Percentiles rank a stretch among this genome's conserved stretches.
Conservation (phyloP, 2,329 filamentous ascomycete species). For the Tolypocladium album region DNA sequence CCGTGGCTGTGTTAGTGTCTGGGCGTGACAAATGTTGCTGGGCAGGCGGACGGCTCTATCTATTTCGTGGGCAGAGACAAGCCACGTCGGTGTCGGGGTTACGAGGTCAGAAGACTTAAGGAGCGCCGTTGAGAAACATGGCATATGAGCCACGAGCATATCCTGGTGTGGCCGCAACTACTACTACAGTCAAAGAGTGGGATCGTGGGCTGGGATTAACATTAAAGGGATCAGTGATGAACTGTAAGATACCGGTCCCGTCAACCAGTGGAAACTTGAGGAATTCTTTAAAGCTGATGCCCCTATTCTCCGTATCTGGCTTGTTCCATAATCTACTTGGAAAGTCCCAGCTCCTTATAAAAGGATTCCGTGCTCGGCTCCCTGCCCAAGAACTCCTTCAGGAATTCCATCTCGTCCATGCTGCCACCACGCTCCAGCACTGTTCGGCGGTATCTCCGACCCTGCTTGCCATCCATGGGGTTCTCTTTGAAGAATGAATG, state of each 20-base stretch:
- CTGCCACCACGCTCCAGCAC: conserved; percentile 70
- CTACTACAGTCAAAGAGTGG: background rate
- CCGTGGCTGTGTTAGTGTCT: too few species aligned
- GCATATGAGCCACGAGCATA: too few species aligned
- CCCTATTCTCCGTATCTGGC: background rate
- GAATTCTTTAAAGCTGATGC: background rate
- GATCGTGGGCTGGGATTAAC: background rate
- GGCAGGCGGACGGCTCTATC: too few species aligned
- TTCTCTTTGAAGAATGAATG: conserved; percentile 66
- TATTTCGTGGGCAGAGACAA: too few species aligned
- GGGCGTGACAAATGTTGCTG: too few species aligned
- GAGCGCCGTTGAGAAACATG: too few species aligned
- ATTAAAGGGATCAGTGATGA: background rate
- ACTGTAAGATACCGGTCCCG: background rate
- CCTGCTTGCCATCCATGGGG: conserved; percentile 67
- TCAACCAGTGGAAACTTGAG: background rate
- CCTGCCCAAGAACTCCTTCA: conserved; percentile 69
- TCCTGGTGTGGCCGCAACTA: too few species aligned
- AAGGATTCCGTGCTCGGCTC: conserved; percentile 71
- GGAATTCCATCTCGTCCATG: conserved; percentile 69
- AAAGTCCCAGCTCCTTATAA: conserved; percentile 60
- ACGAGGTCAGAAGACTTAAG: too few species aligned
- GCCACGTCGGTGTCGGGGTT: too few species aligned
- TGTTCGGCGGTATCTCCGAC: conserved; percentile 65
- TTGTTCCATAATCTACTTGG: background rate